Conservation (phyloP, 1,284 basidiomycete genomes). For the Sphagnurus paluster region DNA sequence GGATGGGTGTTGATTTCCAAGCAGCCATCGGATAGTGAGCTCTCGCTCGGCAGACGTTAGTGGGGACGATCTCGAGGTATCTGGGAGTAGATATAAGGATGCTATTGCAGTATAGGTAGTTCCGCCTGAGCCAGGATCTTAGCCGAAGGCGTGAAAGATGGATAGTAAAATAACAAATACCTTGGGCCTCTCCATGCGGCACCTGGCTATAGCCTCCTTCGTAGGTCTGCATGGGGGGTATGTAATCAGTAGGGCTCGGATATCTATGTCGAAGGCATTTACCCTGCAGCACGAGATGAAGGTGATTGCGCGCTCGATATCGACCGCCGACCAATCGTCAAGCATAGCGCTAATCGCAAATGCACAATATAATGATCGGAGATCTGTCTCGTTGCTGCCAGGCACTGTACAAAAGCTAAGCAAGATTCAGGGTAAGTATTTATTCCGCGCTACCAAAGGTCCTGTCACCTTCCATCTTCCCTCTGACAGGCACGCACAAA, state of each 20-base stretch:
- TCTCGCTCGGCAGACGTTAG: constrained; percentile 45
- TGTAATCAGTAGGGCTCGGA: constrained; percentile 5
- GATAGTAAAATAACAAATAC: constrained; percentile 35
- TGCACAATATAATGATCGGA: constrained; percentile 88
- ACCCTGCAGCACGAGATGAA: constrained; percentile 77
- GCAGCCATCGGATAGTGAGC: constrained; percentile 74
- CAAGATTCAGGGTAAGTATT: too few species aligned
- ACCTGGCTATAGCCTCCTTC: constrained; percentile 92
- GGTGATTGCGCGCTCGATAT: constrained; percentile 55
- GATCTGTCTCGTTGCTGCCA: constrained; percentile 65
- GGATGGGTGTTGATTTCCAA: constrained; percentile 62
- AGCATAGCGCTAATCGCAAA: constrained; percentile 81
- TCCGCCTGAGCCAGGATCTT: constrained; percentile 57
- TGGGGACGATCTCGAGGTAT: constrained; percentile 22
- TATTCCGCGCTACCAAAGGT: background rate
- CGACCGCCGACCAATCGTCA: constrained; percentile 74
- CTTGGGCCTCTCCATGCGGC: constrained; percentile 83
- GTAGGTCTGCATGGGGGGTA: constrained; percentile 60
- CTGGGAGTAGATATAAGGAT: constrained; percentile 59
- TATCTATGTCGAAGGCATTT: constrained; percentile 24
- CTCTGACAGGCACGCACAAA: constrained; percentile 76
- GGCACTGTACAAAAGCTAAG: constrained; percentile 78
- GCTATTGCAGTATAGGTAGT: constrained; percentile 93
- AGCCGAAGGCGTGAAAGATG: background rate
- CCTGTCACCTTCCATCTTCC: constrained; percentile 78